Conservation (phyloP, 345 rosid genomes). For the Linum lewisii region DNA sequence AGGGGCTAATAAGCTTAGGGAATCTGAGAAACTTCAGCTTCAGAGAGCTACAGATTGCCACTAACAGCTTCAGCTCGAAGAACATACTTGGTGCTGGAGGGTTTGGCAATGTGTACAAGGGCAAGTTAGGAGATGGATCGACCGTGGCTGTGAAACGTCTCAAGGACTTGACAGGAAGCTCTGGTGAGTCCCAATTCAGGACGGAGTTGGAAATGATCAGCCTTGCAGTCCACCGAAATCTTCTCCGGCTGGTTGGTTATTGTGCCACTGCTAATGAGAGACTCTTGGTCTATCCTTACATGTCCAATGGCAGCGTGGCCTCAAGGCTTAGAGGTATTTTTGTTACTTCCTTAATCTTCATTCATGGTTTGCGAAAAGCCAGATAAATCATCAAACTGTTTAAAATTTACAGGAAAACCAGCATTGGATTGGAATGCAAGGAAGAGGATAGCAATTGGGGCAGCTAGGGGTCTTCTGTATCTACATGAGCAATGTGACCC, state of each 20-base stretch:
- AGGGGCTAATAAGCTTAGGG: slow-evolving; percentile 56
- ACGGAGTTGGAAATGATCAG: slow-evolving; percentile 95
- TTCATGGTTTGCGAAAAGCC: too few species aligned
- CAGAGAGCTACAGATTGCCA: slow-evolving; percentile 72
- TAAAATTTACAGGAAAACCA: slow-evolving; percentile 48
- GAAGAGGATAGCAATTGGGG: slow-evolving; percentile 85
- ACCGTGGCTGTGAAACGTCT: slow-evolving; percentile 77
- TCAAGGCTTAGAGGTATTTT: slow-evolving; percentile 71
- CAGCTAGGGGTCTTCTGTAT: slow-evolving; percentile 82
- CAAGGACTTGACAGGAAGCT: slow-evolving; percentile 61
- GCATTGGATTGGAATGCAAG: slow-evolving; percentile 79
- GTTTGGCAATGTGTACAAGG: slow-evolving; percentile 90
- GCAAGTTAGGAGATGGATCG: slow-evolving; percentile 65
- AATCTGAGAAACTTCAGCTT: slow-evolving; percentile 75
- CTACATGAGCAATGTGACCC: slow-evolving; percentile 96
- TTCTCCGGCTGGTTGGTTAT: slow-evolving; percentile 72
- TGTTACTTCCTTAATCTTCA: slow-evolving; percentile 14
- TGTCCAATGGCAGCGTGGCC: slow-evolving; percentile 96
- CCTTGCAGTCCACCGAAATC: slow-evolving; percentile 82
- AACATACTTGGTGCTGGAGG: slow-evolving; percentile 88
- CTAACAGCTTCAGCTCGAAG: slow-evolving; percentile 72
- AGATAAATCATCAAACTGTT: too few species aligned
- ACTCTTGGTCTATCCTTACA: slow-evolving; percentile 86
- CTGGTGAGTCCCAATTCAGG: slow-evolving; percentile 80
- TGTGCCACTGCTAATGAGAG: slow-evolving; percentile 68